Conservation (phyloP, 1,284 basidiomycete genomes). For the Ustilago nuda region DNA sequence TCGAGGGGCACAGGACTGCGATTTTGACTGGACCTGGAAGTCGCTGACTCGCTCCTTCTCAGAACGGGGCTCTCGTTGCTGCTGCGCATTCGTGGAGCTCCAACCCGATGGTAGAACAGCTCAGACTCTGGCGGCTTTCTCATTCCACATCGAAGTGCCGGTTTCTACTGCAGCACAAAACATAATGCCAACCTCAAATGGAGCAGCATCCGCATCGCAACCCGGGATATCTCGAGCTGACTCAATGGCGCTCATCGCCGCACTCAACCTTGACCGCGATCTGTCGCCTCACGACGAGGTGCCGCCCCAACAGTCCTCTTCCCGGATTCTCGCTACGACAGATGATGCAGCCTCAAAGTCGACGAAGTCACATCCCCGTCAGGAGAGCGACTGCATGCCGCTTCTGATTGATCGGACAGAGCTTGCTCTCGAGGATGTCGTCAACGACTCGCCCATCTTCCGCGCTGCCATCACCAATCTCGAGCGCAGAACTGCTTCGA, state of each 20-base stretch:
- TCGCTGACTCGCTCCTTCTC: conserved; percentile 13
- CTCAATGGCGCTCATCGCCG: conserved; percentile 38
- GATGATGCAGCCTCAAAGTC: background rate
- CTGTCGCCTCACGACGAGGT: conserved; percentile 1
- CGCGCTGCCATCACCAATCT: conserved; percentile 58
- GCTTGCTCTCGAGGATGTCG: conserved; percentile 43
- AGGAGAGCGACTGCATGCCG: background rate
- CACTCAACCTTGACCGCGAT: conserved; percentile 23
- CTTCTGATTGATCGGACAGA: conserved; percentile 53
- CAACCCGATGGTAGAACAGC: conserved; percentile 13
- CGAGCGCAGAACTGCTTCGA: conserved; percentile 44
- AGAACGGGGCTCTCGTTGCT: conserved; percentile 22
- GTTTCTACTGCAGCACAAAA: background rate
- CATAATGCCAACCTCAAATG: background rate
- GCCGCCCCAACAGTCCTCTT: background rate
- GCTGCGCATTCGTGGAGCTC: conserved; percentile 52
- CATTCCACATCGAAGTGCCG: conserved; percentile 36
- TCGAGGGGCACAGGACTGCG: conserved; percentile 41
- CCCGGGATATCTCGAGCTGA: conserved; percentile 20
- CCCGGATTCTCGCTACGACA: background rate
- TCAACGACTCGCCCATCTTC: conserved; percentile 57
- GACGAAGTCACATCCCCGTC: background rate
- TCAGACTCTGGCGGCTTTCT: conserved; percentile 30
- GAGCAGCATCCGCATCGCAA: background rate
- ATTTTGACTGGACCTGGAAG: conserved; percentile 54